Base-by-base conservation (phyloP, 176 grass and related monocot genomes). In the Oryza meyeriana region DNA sequence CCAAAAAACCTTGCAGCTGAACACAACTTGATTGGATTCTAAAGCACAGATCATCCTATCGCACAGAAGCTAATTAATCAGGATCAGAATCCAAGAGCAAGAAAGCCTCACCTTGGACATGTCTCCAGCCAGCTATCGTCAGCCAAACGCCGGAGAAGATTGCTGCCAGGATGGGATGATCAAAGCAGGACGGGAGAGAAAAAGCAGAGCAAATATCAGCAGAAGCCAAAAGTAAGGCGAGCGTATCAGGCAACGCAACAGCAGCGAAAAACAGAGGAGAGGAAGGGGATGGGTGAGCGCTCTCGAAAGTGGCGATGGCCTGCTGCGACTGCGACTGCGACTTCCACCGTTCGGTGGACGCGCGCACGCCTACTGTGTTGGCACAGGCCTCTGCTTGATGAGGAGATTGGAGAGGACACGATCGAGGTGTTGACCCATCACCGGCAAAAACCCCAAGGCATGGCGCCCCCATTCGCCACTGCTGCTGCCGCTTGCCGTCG, bases 51-150 rank as follows among this genome's bases (percentile, higher is more conserved):
- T 31, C 57, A 22, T 66, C 1, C 48, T 44, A 44, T 13, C 41
- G 9, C 13, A n/a, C n/a, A n/a, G n/a, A n/a, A 12, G 2, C 12
- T 1, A 45, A 22, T 10, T 29, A 85, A 55, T 8, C 24, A n/a
- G 25, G 59, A 86, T 74, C 57, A 48, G 34, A 4, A 78, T 71
- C 16, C 35, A 69, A 63, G 31, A 61, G 8, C n/a, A n/a, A n/a
- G n/a, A n/a, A n/a, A n/a, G n/a, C n/a, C 77, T 90, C 71, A 90
- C 88, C 88, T 90, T 90, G 33, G 80, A 66, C 83, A 86, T 81
- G 78, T 40, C 79, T 65, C 12, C 55, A 12, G 82, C 47, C 59
- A 27, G 47, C 11, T 5, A 36, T 2, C 17, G 26, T 24, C 61
- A 3, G 3, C 4, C 22, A n/a, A 20, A 10, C 27, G 13, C 12